Conservation (phyloP, 495 filamentous ascomycete species). For the Penicillium salamii region DNA sequence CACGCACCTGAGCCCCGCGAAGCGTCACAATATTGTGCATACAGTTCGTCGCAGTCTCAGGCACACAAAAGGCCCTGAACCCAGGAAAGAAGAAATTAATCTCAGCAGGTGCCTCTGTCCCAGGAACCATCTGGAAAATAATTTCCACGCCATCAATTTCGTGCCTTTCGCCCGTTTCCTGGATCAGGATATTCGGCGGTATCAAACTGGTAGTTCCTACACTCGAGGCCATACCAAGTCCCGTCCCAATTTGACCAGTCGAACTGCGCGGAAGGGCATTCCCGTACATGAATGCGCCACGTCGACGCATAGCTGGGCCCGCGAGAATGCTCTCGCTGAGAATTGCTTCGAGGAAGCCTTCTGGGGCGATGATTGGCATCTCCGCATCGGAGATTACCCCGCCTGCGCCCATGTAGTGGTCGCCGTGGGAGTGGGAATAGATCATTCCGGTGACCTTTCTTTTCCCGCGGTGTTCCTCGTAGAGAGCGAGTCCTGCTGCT, state of each 20-base stretch:
- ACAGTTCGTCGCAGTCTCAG: constrained; percentile 20
- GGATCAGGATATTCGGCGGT: constrained; percentile 15
- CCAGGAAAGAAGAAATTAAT: constrained; percentile 23
- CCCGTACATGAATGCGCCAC: constrained; percentile 23
- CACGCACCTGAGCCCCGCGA: constrained; percentile 19
- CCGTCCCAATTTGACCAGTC: constrained; percentile 14
- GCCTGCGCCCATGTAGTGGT: constrained; percentile 19
- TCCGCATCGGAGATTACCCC: constrained; percentile 6
- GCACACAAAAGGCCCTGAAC: constrained; percentile 12
- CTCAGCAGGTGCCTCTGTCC: constrained; percentile 24
- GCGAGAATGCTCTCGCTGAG: constrained; percentile 17
- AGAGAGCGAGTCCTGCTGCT: constrained; percentile 12
- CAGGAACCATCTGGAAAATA: constrained; percentile 23
- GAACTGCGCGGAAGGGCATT: constrained; percentile 4
- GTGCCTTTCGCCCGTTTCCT: constrained; percentile 6
- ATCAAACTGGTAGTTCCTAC: constrained; percentile 10
- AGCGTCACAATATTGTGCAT: constrained; percentile 25
- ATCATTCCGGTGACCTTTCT: constrained; percentile 14
- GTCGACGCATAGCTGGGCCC: constrained; percentile 15
- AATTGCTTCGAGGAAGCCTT: constrained; percentile 18
- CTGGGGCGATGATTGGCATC: constrained; percentile 16
- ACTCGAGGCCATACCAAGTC: constrained; percentile 11
- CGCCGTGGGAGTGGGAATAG: constrained; percentile 21
- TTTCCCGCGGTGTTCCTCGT: constrained; percentile 9
- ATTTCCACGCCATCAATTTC: constrained; percentile 16